Percentiles rank a stretch among this genome's conserved stretches.
These are phyloP conservation scores for Aspergillus campestris DNA, from an alignment of 495 filamentous ascomycete genomes.

Conservation along the genomic window DNA sequence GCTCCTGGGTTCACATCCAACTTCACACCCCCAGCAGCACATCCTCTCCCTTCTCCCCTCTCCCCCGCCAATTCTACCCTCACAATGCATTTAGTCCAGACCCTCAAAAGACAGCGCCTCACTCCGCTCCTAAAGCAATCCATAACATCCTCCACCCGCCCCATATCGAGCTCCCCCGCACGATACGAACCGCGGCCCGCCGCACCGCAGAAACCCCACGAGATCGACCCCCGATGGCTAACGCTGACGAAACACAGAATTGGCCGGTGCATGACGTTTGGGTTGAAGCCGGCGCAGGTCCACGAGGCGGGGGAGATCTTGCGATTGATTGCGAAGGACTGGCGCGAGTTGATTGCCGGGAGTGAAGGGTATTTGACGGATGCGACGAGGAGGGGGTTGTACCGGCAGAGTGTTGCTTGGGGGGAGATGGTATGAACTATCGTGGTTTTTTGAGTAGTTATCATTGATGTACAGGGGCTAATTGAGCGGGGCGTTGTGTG, in stretches of 20 bases:
- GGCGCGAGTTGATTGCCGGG: constrained; percentile 69
- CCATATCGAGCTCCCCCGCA: constrained; percentile 19
- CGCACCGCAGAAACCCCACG: constrained; percentile 21
- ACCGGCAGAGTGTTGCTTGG: constrained; percentile 71
- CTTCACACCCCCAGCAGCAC: not conserved
- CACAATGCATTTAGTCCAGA: constrained; percentile 14
- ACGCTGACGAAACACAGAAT: constrained; percentile 62
- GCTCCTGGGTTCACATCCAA: not conserved
- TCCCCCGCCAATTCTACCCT: constrained; percentile 1
- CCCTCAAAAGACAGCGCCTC: constrained; percentile 12
- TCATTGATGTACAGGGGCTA: constrained; percentile 11
- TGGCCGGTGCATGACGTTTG: constrained; percentile 80
- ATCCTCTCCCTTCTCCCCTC: not conserved
- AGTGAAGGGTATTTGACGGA: constrained; percentile 75
- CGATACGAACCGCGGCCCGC: constrained; percentile 7
- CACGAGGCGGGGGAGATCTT: constrained; percentile 53
- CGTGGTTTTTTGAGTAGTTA: not conserved
- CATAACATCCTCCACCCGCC: constrained; percentile 5
- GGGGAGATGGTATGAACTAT: constrained; percentile 68
- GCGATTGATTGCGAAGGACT: constrained; percentile 56
- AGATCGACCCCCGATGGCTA: constrained; percentile 60
- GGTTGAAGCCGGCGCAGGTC: constrained; percentile 53
- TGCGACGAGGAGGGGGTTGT: constrained; percentile 54
- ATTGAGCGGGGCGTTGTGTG: not conserved
- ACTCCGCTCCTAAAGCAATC: not conserved